Evolutionary conservation across 1,284 basidiomycete species (phyloP), one percentile per base, ranked within the genome.

Genomic region (Peniophora sp.): DNA sequence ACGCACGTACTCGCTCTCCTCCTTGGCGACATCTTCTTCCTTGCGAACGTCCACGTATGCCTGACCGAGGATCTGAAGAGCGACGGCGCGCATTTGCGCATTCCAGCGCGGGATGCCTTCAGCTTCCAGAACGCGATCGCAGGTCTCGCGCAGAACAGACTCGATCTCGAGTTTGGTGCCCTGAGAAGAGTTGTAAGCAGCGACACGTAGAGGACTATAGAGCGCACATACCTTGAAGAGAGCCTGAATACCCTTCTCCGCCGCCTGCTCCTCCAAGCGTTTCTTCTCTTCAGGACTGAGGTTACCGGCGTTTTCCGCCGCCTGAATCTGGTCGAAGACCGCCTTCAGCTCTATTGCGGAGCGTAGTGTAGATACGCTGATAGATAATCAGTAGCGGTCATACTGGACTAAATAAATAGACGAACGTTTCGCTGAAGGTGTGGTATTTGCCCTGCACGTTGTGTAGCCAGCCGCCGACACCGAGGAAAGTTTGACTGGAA

Each of bases 151-250:
- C 10, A 99, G 75, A 27, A 99, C 85, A 15, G 88, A 90, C 66
- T 99, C 95, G 47, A 98, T 83, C 66, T 98, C 96, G 17, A 98
- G 81, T 64, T 97, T 97, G 23, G 95, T 88, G 3, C 95, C 93
- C 88, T 91, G 59, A 32, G 34, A 23, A 14, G n/a, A n/a, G n/a
- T n/a, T n/a, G n/a, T n/a, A n/a, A n/a, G n/a, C 23, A 8, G 18
- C 24, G 2, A 22, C 11, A 52, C n/a, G n/a, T n/a, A n/a, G n/a
- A n/a, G n/a, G n/a, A n/a, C n/a, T n/a, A n/a, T n/a, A n/a, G n/a
- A n/a, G n/a, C n/a, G n/a, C 3, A 3, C 66, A 32, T 47, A 86
- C 88, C 76, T 96, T 96, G 81, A 95, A 96, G 23, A 96, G 70
- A 0, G 92, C 92, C 58, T 93, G 86, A 8, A 96, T 64, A n/a